A percentile compares a stretch with the other conserved stretches of the same genome.
Evolutionary conservation across 352 stramenopile genomes (phyloP).

Genomic region (Phytopythium kandeliae): DNA sequence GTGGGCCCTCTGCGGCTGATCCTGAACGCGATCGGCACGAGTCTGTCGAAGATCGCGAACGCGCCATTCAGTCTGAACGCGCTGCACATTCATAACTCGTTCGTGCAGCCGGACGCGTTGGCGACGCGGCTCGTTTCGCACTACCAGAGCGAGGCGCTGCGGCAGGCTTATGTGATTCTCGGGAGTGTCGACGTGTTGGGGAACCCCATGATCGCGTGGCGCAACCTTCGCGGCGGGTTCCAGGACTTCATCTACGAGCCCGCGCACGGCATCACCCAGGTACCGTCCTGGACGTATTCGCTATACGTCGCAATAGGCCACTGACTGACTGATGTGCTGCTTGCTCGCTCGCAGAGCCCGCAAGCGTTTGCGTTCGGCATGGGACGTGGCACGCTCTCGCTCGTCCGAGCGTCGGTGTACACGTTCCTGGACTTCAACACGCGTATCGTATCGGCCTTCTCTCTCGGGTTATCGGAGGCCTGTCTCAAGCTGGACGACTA

Average conservation of each 20-base stretch:
- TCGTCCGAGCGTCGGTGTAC: constrained; percentile 81
- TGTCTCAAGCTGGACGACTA: constrained; percentile 87
- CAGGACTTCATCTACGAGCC: constrained; percentile 82
- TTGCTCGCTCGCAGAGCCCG: constrained; percentile 32
- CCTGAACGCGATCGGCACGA: constrained; percentile 83
- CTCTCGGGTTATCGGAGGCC: constrained; percentile 76
- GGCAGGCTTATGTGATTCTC: constrained; percentile 85
- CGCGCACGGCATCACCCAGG: constrained; percentile 68
- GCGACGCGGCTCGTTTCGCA: constrained; percentile 64
- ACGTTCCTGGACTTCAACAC: constrained; percentile 85
- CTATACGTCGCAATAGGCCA: neutral
- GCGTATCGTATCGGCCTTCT: constrained; percentile 78
- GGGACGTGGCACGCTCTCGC: constrained; percentile 72
- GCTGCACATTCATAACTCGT: constrained; percentile 76
- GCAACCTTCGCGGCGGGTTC: constrained; percentile 75
- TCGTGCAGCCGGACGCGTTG: constrained; percentile 75
- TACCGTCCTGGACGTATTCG: constrained; percentile 2
- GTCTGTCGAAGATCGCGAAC: constrained; percentile 86
- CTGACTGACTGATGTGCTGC: neutral
- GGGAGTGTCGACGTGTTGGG: constrained; percentile 85
- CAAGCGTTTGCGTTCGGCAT: constrained; percentile 77
- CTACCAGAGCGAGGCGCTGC: constrained; percentile 85
- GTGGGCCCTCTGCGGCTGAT: constrained; percentile 78
- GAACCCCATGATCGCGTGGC: constrained; percentile 87
- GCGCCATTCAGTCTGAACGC: constrained; percentile 80